A percentile compares a stretch with the other conserved stretches of the same genome.
Evolutionary conservation across 805 yeast species (phyloP).

Genomic region (Yamadazyma tumulicola): DNA sequence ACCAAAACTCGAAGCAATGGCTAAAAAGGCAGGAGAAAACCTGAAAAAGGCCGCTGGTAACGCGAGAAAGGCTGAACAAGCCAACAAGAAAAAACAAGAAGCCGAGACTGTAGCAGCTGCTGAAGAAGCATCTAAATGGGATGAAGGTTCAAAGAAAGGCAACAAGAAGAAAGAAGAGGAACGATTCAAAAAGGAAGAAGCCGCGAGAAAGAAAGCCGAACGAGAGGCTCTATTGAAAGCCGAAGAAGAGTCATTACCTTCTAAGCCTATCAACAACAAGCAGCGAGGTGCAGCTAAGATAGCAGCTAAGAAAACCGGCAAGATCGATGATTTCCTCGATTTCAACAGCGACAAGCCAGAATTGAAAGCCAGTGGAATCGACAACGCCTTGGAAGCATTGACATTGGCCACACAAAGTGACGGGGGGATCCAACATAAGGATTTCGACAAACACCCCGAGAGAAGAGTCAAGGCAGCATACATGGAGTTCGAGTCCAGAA

Average conservation of each 20-base stretch:
- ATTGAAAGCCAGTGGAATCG: constrained; percentile 71
- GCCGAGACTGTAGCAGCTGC: constrained; percentile 45
- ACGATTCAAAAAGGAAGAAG: constrained; percentile 69
- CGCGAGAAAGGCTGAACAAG: constrained; percentile 64
- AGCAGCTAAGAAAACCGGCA: constrained; percentile 57
- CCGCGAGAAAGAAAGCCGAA: constrained; percentile 76
- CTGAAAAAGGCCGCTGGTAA: constrained; percentile 59
- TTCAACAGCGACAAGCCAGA: constrained; percentile 47
- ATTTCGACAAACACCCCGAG: constrained; percentile 83
- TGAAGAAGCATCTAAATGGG: constrained; percentile 65
- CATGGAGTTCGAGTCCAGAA: constrained; percentile 64
- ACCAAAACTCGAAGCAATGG: constrained; percentile 42
- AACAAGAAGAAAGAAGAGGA: constrained; percentile 68
- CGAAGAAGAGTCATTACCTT: constrained; percentile 62
- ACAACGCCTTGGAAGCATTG: constrained; percentile 75
- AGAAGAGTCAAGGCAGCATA: constrained; percentile 82
- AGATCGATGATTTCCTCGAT: constrained; percentile 65
- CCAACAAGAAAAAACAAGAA: constrained; percentile 53
- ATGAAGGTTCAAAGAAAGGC: constrained; percentile 65
- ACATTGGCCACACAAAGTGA: constrained; percentile 53
- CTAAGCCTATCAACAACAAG: constrained; percentile 50
- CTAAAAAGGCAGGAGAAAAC: constrained; percentile 47
- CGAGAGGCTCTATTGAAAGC: constrained; percentile 63
- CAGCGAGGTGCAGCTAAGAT: constrained; percentile 68
- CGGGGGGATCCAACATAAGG: constrained; percentile 56